A percentile compares a stretch with the other conserved stretches of the same genome.
Conservation (phyloP, 352 stramenopile genomes). For the Saprolegnia diclina region DNA sequence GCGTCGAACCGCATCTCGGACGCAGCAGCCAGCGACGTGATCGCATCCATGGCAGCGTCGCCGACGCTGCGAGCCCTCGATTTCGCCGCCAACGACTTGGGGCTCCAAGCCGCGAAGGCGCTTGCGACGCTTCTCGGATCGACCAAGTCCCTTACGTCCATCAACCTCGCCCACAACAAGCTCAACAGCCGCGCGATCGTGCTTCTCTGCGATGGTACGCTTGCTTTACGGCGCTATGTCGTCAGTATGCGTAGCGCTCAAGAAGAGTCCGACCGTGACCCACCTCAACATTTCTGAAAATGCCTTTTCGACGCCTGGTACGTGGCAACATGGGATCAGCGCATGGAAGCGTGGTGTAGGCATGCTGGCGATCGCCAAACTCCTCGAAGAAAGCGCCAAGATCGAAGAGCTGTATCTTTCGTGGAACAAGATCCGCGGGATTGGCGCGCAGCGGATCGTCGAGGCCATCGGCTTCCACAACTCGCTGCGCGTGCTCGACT, state of each 20-base stretch:
- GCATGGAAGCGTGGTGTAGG: not conserved
- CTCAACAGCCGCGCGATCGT: conserved; percentile 54
- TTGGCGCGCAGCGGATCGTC: conserved; percentile 62
- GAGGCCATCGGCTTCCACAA: conserved; percentile 69
- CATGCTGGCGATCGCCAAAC: conserved; percentile 58
- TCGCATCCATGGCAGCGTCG: conserved; percentile 34
- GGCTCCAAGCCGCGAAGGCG: conserved; percentile 35
- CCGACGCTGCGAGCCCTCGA: conserved; percentile 39
- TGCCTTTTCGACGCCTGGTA: conserved; percentile 45
- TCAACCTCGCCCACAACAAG: conserved; percentile 64
- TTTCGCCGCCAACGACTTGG: conserved; percentile 55
- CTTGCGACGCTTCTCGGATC: conserved; percentile 38
- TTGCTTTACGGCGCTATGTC: not conserved
- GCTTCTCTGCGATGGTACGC: conserved; percentile 48
- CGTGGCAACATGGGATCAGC: too few relatives aligned
- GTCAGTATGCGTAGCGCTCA: conserved; percentile 34
- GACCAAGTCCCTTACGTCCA: conserved; percentile 47
- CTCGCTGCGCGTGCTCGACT: conserved; percentile 56
- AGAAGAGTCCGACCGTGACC: conserved; percentile 59
- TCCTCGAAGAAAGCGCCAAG: conserved; percentile 66
- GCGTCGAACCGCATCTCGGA: conserved; percentile 67
- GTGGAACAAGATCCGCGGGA: conserved; percentile 67
- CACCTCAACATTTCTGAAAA: conserved; percentile 72
- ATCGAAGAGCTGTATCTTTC: conserved; percentile 73
- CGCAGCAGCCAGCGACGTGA: conserved; percentile 44